Evolutionary conservation across 164 flowering plant species (phyloP), one percentile per base, ranked within the genome.

Genomic region (Aristolochia contorta): DNA sequence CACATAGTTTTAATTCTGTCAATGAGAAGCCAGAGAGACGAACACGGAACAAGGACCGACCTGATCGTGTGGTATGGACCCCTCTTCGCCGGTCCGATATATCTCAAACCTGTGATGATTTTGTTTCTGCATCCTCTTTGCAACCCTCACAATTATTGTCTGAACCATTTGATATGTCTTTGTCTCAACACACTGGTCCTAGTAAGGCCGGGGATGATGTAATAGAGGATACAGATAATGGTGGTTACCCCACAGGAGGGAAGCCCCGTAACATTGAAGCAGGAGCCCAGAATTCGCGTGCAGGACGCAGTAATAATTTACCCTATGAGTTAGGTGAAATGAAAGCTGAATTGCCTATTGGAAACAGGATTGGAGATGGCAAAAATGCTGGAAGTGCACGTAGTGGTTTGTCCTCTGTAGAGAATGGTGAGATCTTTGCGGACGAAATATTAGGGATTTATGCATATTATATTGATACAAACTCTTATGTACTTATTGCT

Each of bases 61-160:
- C 86, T 66, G 97, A 87, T 68, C 87, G 89, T 74, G 86, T 76
- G 61, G 86, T 85, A 16, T 91, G 97, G 97, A 63, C 91, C 49
- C 79, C 91, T 52, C 84, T 79, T 67, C 85, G 85, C 32, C 89
- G 88, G 47, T 79, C 90, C 48, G 94, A 86, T 70, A 80, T 82
- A 55, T 73, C 78, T 21, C 80, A 77, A 79, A 78, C 85, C 24
- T 71, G 82, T 73, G 79, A 80, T 71, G 94, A 81, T 48, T 70
- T 79, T 57, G 70, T 85, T 22, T 78, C 80, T 18, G 71, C 82
- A 46, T 72, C 82, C 47, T 61, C 80, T 64, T 80, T 80, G 60
- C 78, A 58, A 20, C 47, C 72, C 67, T 27, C 74, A 27, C 82
- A 76, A 53, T 47, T 67, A 30, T 52, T 65, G 12, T 57, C 71